Base-by-base conservation (phyloP, 306 rosid genomes). In the Cicer yamashitae region DNA sequence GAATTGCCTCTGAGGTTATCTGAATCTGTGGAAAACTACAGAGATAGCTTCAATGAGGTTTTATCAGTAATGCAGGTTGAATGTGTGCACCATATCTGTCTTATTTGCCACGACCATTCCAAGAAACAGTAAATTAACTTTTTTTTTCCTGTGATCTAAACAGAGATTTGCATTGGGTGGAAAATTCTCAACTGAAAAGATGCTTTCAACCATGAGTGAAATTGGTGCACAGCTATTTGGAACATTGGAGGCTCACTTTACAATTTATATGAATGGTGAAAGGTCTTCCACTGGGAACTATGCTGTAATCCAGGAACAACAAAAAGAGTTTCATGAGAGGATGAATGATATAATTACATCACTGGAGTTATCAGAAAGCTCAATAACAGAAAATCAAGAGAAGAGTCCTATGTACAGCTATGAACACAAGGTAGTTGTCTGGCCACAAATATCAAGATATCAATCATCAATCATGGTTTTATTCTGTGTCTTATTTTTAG, bases 341-440 rank as follows among this genome's bases (percentile, higher is more conserved):
- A 64, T 91, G 84, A 82, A 82, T 58, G 74, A 63, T 63, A 78
- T 89, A 71, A 79, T 90, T 65, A 67, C 84, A 83, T 79, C 90
- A 20, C 57, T 90, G 79, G 81, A 80, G 80, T 82, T 67, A 74
- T 85, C 94, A 44, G 88, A 86, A 76, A 66, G 84, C 74, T 20
- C 88, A 54, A 65, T 47, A 45, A 6, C 64, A 67, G 82, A 51
- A 69, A 79, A 79, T n/a, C 85, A 84, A 67, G 86, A 40, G 63
- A 70, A 47, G 38, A 79, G 50, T 70, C 67, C 82, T 41, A 66
- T 20, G 71, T 74, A 87, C 89, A 63, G 77, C 86, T 64, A 84
- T 75, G 86, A 82, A 77, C 74, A 63, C 73, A 87, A 93, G 98
- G 98, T 93, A 90, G 89, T 86, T 80, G 88, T 83, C 87, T 82